Base-by-base conservation (phyloP, 352 stramenopile genomes). In the Phytophthora agathidicida region DNA sequence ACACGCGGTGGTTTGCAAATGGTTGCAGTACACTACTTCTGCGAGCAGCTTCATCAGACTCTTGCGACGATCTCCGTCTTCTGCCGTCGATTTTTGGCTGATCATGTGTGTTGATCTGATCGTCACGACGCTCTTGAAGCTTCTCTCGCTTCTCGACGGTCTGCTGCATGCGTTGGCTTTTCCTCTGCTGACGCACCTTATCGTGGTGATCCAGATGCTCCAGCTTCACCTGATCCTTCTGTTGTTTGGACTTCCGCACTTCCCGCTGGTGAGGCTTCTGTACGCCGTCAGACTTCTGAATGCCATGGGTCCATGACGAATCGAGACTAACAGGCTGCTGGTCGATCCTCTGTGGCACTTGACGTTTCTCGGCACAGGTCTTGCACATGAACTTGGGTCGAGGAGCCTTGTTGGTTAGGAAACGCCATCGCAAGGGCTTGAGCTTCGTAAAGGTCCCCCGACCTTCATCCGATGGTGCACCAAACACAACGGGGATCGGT, bases 351-450 rank as follows among this genome's bases (percentile, higher is more conserved):
- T 57, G 23, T 11, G 54, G 43, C 11, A 31, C 22, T n/a, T 68
- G 42, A 5, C 65, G 65, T 20, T 68, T 68, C 33, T 60, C 53
- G 0, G 54, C 60, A 17, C 65, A 74, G 31, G 37, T 16, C 9
- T 8, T 22, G 33, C 65, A 74, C 42, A 74, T 64, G 54, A 44
- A 48, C 26, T 67, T 66, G 3, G 46, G 60, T 22, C 60, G 42
- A 41, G 60, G 55, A 0, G 30, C 24, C 36, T 68, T 63, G 54
- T 57, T 63, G 3, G 54, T 61, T 10, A 68, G 37, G 31, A 74
- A 68, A 22, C 54, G 54, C 65, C 60, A 70, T 23, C 50, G 55
- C 53, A 71, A 24, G 7, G 65, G 65, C 31, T 67, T 74, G n/a
- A 67, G 24, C 17, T 61, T 66, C 2, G 52, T 43, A 33, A 56